phyloP scores from a whole-genome alignment of 2,329 filamentous ascomycete species.

The Aureobasidium melanogenum region DNA sequence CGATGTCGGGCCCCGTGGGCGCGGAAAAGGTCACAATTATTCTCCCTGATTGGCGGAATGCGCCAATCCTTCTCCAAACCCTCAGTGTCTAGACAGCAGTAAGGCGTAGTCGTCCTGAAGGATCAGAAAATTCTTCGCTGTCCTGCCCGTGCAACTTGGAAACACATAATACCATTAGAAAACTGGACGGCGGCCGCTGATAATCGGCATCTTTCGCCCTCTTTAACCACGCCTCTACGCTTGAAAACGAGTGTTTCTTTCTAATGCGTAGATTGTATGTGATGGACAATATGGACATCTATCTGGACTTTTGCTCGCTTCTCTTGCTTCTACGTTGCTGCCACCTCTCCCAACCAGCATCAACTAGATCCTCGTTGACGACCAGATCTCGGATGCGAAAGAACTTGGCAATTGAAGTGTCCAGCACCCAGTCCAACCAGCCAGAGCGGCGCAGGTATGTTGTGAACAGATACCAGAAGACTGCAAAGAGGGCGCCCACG shows the following conservation, averaged over 20 bases:
- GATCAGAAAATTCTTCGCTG: conserved; percentile 1
- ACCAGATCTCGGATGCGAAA: conserved; percentile 75
- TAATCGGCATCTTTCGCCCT: neutral
- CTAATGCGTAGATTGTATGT: neutral
- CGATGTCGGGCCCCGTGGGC: conserved; percentile 2
- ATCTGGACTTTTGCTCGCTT: conserved; percentile 11
- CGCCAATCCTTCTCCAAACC: neutral
- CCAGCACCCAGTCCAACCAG: conserved; percentile 63
- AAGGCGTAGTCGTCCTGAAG: neutral
- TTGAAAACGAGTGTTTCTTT: neutral
- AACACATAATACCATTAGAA: neutral
- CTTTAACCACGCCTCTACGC: neutral
- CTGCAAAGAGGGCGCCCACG: conserved; percentile 62
- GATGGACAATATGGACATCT: neutral
- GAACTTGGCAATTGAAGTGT: conserved; percentile 53
- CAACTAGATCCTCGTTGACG: conserved; percentile 76
- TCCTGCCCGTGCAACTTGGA: neutral
- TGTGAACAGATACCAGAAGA: conserved; percentile 71
- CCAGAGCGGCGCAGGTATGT: conserved; percentile 57
- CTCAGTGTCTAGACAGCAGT: neutral
- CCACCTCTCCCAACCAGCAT: conserved; percentile 93
- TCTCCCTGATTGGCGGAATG: neutral
- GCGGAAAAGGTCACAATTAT: neutral
- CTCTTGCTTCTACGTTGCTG: conserved; percentile 44
- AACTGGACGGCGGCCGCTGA: no score